Base-by-base conservation (phyloP, 805 yeast species). In the Ogataea minuta region DNA sequence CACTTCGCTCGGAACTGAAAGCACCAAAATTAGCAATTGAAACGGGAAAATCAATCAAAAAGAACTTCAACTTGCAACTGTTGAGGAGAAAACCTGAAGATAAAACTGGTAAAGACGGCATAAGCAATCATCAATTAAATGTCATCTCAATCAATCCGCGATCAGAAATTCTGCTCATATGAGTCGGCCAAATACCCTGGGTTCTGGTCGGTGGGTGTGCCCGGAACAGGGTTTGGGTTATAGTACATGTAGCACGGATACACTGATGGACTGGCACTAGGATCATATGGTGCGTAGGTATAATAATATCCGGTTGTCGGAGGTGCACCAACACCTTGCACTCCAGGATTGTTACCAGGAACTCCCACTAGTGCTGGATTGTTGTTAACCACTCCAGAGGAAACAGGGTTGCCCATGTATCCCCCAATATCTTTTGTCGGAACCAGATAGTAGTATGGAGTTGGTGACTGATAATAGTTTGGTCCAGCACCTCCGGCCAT, bases 191-290 rank as follows among this genome's bases (percentile, higher is more conserved):
- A 11, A 27, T 43, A 50, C 9, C 40, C 45, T 9, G 37, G 42
- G 16, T 28, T 46, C 11, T 37, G 45, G 6, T 50, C 55, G 2
- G 44, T 34, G 4, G 52, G 36, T 2, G 55, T 38, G 10, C 53
- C 50, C 14, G 55, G 54, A 16, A 45, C 42, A 8, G 59, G 48
- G 17, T 41, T 51, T 28, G 56, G 57, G 35, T 57, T 56, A 32
- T 56, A 60, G 33, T 60, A 60, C 52, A 57, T 49, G 39, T 60
- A 60, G 42, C 55, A 54, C 19, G 65, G 64, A 34, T 53, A 57
- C 46, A 54, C 38, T 15, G 56, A 51, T 17, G 56, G 56, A 30
- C 39, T 43, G 31, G 53, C 7, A 41, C 39, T 49, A 16, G 57
- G 49, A 27, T 47, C 49, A 30, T 48, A 57, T 6, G 53, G 50